Conservation (phyloP, 345 rosid species). For the Brassica rapa region DNA sequence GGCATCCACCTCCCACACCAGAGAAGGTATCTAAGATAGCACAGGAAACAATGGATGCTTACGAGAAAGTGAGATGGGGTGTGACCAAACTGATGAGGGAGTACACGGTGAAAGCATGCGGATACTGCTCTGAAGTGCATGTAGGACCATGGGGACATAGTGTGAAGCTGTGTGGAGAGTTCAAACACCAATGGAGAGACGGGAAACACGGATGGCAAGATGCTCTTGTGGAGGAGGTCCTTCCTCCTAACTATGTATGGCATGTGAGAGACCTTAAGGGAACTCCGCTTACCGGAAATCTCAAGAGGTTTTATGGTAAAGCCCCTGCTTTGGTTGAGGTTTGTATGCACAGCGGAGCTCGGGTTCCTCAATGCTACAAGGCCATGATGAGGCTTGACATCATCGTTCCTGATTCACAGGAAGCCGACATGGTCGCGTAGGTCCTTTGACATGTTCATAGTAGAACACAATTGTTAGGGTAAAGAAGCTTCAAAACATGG, state of each 20-base stretch:
- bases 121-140: conserved; percentile 89
- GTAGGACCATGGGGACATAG: conserved; percentile 96
- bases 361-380: conserved; percentile 59
- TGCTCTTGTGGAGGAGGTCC: conserved; percentile 68
- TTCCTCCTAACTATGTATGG: conserved; percentile 83
- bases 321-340: conserved; percentile 81
- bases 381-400: conserved; percentile 98
- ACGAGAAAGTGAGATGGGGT: conserved; percentile 60
- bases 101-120: conserved; percentile 86
- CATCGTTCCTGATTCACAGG: conserved; percentile 71
- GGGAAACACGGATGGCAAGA: conserved; percentile 99
- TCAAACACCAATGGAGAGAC: conserved; percentile 96
- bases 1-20: conserved; percentile 54
- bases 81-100: conserved; percentile 70
- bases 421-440: conserved; percentile 66
- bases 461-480: conserved; percentile 7
- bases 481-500: conserved; percentile 4
- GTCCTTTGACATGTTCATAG: conserved; percentile 18
- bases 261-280: conserved; percentile 72
- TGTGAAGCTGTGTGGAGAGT: conserved; percentile 87
- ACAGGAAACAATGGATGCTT: conserved; percentile 76
- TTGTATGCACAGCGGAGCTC: conserved; percentile 80
- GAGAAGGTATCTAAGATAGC: conserved; percentile 69
- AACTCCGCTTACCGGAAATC: conserved; percentile 55
- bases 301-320: conserved; percentile 82